Conservation (phyloP, 129 eudicot genomes). For the Kitagawia praeruptora region DNA sequence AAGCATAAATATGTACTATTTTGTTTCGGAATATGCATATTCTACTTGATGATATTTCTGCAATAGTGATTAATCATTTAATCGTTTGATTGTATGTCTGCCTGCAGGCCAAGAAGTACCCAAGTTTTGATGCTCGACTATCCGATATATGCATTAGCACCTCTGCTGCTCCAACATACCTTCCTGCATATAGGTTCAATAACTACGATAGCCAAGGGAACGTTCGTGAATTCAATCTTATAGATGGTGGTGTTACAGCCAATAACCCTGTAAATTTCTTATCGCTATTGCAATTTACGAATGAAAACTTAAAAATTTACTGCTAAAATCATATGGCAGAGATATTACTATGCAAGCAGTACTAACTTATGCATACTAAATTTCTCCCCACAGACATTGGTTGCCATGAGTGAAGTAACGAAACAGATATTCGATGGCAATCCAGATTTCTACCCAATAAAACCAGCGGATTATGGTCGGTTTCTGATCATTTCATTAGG, state of each 20-base stretch:
- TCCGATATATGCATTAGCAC: slow-evolving; percentile 60
- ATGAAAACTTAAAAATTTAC: no score
- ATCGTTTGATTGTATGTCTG: background rate
- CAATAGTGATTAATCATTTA: no score
- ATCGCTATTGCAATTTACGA: no score
- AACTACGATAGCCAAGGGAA: no score
- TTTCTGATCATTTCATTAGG: slow-evolving; percentile 47
- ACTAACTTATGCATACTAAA: background rate
- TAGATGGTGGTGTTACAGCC: slow-evolving; percentile 10
- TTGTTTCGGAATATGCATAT: background rate
- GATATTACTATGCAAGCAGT: background rate
- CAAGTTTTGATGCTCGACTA: slow-evolving; percentile 31
- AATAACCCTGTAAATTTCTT: slow-evolving; percentile 46
- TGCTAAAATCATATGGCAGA: background rate
- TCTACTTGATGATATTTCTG: background rate
- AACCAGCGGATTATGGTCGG: slow-evolving; percentile 39
- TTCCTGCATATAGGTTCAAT: no score
- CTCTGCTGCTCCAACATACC: slow-evolving; percentile 65
- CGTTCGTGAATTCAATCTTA: no score
- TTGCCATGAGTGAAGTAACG: slow-evolving; percentile 47
- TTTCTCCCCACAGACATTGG: slow-evolving; percentile 21
- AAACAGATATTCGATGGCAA: slow-evolving; percentile 23
- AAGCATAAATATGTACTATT: background rate
- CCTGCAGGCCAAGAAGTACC: slow-evolving; percentile 20
- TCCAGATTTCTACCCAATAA: slow-evolving; percentile 34